Evolutionary conservation across 2,329 filamentous ascomycete species (phyloP), one percentile per base, ranked within the genome.

Genomic region (Malbranchea zuffiana): DNA sequence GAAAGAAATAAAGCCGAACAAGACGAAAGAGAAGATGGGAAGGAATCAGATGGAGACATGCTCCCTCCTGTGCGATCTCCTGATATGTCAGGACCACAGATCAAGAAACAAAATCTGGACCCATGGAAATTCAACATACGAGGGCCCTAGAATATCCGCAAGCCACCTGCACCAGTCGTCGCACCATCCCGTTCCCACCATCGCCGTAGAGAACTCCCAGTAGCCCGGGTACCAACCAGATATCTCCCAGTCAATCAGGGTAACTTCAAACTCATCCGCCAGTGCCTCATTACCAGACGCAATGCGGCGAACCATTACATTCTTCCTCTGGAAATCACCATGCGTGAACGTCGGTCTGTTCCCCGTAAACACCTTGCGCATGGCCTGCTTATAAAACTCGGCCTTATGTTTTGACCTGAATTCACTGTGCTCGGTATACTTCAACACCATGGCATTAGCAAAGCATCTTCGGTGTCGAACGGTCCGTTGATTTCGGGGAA

Each of bases 201-300:
- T 44, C 27, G 60, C 53, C 39, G 50, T 42, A 20, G 53, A 51
- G 41, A 59, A 62, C 41, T 62, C 58, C 56, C 56, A 61, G 42
- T 61, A 63, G 20, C 38, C 50, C 16, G 57, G 59, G 43, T 58
- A 59, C 58, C 55, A 63, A 20, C 58, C 56, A 28, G 59, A 41
- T 29, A 46, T 54, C 35, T 62, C 59, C 59, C 57, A 63, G 48
- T 65, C 57, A 43, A 64, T 54, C 5, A 63, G 40, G 15, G 51
- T 47, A n/a, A 59, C 16, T 32, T 54, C 45, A 23, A 38, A 44
- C 13, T 37, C 34, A 27, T 18, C 34, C 29, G 20, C 11, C 15
- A 35, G 20, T 1, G 30, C 28, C 17, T 31, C 28, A 15, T 37
- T 37, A 13, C 37, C 11, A 17, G n/a, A n/a, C n/a, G n/a, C n/a